Evolutionary conservation across 2,329 filamentous ascomycete genomes (phyloP).

Genomic region (Phyllosticta citribraziliensis): DNA sequence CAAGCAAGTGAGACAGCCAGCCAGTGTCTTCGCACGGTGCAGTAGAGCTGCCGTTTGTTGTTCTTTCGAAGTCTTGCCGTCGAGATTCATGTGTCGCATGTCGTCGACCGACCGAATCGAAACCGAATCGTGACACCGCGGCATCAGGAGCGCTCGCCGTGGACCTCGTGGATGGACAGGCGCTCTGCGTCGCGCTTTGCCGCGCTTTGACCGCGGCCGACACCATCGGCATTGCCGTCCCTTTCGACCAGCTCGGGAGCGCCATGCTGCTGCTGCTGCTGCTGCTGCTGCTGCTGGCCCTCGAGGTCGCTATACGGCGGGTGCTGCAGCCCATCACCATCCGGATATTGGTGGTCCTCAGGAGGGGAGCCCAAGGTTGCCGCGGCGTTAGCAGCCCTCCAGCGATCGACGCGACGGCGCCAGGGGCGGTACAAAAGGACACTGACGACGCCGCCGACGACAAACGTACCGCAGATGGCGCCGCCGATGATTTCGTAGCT

Average conservation of each 20-base stretch:
- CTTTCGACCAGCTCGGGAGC: not conserved
- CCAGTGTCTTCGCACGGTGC: too few relatives aligned
- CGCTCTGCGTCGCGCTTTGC: not conserved
- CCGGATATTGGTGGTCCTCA: not conserved
- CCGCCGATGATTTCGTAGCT: conserved; percentile 82
- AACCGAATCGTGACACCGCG: too few relatives aligned
- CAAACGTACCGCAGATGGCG: conserved; percentile 73
- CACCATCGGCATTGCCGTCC: not conserved
- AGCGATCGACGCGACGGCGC: conserved; percentile 49
- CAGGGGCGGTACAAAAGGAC: conserved; percentile 71
- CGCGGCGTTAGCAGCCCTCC: not conserved
- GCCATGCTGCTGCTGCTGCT: not conserved
- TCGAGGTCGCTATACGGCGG: not conserved
- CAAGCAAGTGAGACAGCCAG: too few relatives aligned
- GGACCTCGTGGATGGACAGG: not conserved
- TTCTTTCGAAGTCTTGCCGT: too few relatives aligned
- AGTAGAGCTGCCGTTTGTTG: too few relatives aligned
- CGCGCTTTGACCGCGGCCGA: not conserved
- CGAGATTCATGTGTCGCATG: too few relatives aligned
- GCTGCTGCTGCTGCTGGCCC: not conserved
- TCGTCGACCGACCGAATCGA: too few relatives aligned
- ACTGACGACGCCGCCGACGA: conserved; percentile 65
- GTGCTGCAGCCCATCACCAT: not conserved
- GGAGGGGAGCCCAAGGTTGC: not conserved
- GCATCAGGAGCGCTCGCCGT: not conserved